Evolutionary conservation across 2,329 filamentous ascomycete species (phyloP).

Genomic region (Colletotrichum spaethianum): DNA sequence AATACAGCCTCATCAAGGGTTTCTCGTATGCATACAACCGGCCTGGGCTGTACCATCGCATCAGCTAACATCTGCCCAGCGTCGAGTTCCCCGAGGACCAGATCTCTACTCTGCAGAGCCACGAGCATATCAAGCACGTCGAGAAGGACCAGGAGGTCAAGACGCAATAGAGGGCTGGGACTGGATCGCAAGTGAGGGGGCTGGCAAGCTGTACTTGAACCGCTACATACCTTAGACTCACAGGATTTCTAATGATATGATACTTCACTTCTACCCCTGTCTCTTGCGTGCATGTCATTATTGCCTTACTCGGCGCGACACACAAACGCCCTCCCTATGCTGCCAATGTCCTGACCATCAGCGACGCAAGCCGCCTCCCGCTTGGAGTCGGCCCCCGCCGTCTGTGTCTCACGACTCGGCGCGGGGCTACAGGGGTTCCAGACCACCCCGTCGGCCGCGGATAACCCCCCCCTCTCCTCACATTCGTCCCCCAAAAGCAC

Average conservation of each 20-base stretch:
- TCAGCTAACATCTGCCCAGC: constrained; percentile 59
- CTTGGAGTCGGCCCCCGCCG: constrained; percentile 33
- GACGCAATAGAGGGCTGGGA: constrained; percentile 72
- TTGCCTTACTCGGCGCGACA: not conserved
- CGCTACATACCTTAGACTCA: constrained; percentile 16
- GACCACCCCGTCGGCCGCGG: not conserved
- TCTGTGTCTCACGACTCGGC: constrained; percentile 15
- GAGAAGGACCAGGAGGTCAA: constrained; percentile 80
- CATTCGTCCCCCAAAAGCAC: constrained; percentile 11
- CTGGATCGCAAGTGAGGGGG: not conserved
- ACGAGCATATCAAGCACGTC: constrained; percentile 80
- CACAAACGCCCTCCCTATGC: not conserved
- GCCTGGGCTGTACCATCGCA: not conserved
- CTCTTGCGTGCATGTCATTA: not conserved
- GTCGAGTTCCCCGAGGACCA: constrained; percentile 80
- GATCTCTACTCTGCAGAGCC: constrained; percentile 74
- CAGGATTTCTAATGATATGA: constrained; percentile 27
- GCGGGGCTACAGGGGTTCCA: constrained; percentile 18
- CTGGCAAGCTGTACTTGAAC: constrained; percentile 13
- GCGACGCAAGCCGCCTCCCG: constrained; percentile 6
- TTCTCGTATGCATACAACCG: constrained; percentile 77
- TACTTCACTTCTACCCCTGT: not conserved
- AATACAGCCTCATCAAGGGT: constrained; percentile 90
- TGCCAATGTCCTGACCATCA: not conserved
- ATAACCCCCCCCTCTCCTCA: constrained; percentile 3